Conservation (phyloP, 2,329 filamentous ascomycete species). For the Colletotrichum musicola region DNA sequence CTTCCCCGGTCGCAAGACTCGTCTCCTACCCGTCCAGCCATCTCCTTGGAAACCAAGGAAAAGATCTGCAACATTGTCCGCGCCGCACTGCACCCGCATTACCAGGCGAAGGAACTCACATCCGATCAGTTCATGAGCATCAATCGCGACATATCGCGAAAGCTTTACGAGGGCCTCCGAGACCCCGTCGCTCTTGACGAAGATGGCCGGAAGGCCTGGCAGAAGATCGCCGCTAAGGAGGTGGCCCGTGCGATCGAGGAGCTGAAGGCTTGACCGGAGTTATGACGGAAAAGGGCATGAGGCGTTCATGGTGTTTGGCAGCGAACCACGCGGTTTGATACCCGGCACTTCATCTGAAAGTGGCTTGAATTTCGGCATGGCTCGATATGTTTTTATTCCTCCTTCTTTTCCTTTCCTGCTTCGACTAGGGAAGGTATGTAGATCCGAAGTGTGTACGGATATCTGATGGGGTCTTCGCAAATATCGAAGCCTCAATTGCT, state of each 20-base stretch:
- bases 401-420: too few species aligned
- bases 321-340: constrained; percentile 40
- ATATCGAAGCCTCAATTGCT: constrained; percentile 17
- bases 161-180: constrained; percentile 80
- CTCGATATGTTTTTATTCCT: background rate
- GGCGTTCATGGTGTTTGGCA: constrained; percentile 38
- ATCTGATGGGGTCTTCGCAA: constrained; percentile 11
- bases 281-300: constrained; percentile 27
- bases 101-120: constrained; percentile 79
- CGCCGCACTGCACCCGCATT: constrained; percentile 83
- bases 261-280: constrained; percentile 47
- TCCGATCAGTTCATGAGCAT: constrained; percentile 94
- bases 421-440: constrained; percentile 7
- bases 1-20: constrained; percentile 68
- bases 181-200: constrained; percentile 71
- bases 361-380: constrained; percentile 25
- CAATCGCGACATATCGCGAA: constrained; percentile 89
- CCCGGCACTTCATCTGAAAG: constrained; percentile 36
- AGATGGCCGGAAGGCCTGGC: constrained; percentile 76
- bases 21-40: constrained; percentile 73
- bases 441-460: constrained; percentile 10
- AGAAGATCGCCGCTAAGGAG: constrained; percentile 81
- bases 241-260: constrained; percentile 80
- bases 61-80: constrained; percentile 92
- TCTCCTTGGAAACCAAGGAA: constrained; percentile 87